phyloP scores from a whole-genome alignment of 2,329 filamentous ascomycete species.

The Helotiales sp. region DNA sequence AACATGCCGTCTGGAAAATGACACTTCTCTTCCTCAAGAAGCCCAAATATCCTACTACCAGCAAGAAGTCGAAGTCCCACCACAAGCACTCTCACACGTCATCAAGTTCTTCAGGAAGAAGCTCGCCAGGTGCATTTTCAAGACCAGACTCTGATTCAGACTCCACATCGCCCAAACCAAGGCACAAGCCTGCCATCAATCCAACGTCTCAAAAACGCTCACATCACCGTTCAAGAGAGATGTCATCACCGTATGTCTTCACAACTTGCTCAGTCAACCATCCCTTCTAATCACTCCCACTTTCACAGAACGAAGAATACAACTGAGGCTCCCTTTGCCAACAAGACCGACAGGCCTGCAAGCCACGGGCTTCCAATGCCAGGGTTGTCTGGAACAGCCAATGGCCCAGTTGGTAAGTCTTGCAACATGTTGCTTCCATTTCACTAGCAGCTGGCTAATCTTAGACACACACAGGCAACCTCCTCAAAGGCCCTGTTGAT shows the following conservation, averaged over 20 bases:
- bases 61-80: background rate
- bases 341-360: no score
- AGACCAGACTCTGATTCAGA: background rate
- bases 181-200: background rate
- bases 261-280: background rate
- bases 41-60: background rate
- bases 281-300: background rate
- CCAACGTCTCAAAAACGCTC: background rate
- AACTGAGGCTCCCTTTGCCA: background rate
- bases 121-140: background rate
- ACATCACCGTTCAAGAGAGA: background rate
- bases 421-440: background rate
- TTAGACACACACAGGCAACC: conserved; percentile 41
- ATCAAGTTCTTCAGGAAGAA: background rate
- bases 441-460: background rate
- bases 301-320: background rate
- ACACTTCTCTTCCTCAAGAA: background rate
- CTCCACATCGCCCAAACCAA: background rate
- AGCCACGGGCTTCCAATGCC: background rate
- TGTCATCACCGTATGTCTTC: background rate
- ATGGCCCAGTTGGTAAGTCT: background rate
- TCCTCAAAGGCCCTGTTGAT: conserved; percentile 57
- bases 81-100: background rate
- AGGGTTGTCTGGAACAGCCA: background rate
- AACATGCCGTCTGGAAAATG: background rate